Base-by-base conservation (phyloP, 2,329 filamentous ascomycete genomes). In the Aquanectria penicillioides region DNA sequence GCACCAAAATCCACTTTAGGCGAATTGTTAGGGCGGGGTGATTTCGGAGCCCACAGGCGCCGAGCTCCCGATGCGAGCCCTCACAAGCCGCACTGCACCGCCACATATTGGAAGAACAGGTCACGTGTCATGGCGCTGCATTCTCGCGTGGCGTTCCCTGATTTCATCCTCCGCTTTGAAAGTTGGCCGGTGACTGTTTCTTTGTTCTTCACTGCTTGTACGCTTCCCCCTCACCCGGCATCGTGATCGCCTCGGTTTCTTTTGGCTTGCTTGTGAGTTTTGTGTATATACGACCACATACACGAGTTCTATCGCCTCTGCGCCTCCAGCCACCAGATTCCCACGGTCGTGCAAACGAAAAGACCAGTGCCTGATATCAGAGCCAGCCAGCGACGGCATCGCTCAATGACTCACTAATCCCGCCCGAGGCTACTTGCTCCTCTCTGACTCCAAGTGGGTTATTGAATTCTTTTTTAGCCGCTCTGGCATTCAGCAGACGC, bases 401-500 rank as follows among this genome's bases (percentile, higher is more conserved):
- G 63, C 61, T 68, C 68, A 63, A 70, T 70, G 68, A 70, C 63
- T 70, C 66, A 70, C 63, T 63, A 67, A 61, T 34, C 52, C 65
- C 57, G 54, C 47, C 40, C 56, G 58, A 57, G 66, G 63, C 65
- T 57, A 59, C 41, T 61, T 59, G 64, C 56, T 67, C 56, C 58
- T 68, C 59, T 67, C n/a, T 59, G 55, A 44, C 55, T 69, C 26
- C 63, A 57, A 61, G 54, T 46, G 43, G 59, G 59, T 28, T 25
- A 37, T 59, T 40, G 36, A 53, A 23, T 43, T n/a, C 50, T n/a
- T 36, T 51, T 47, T 41, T 46, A 25, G n/a, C 20, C n/a, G 55
- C 20, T 62, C 44, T 54, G 57, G 59, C 49, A 51, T 40, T 40
- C 33, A 55, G 51, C 31, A 31, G 64, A 60, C 62, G 70, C 63